Evolutionary conservation across 2,329 filamentous ascomycete species (phyloP).

Genomic region (Sporothrix dimorphospora): DNA sequence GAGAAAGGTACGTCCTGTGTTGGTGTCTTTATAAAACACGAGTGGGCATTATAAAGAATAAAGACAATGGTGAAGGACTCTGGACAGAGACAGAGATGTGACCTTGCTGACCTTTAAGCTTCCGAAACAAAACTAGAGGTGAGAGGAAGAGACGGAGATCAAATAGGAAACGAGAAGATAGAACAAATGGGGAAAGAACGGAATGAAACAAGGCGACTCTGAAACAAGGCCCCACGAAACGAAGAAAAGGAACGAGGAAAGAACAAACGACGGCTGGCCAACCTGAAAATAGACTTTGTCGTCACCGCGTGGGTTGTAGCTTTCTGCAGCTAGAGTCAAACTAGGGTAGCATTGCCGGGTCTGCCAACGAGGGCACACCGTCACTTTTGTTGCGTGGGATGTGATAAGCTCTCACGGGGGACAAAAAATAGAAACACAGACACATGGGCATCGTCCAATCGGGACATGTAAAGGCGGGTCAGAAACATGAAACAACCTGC

Average conservation of each 20-base stretch:
- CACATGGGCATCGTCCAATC: not conserved
- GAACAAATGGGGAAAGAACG: conserved; percentile 15
- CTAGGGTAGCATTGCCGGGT: conserved; percentile 16
- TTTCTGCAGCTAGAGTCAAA: not conserved
- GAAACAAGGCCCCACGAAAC: conserved; percentile 23
- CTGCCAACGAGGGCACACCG: not conserved
- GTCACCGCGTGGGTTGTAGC: conserved; percentile 9
- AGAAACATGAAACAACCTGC: conserved; percentile 20
- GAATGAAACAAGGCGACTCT: not conserved
- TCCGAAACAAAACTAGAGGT: conserved; percentile 1
- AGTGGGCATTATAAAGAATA: not conserved
- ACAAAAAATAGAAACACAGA: conserved; percentile 17
- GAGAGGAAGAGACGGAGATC: conserved; percentile 18
- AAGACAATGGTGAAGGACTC: not conserved
- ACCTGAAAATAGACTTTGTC: conserved; percentile 20
- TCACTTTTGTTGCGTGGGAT: conserved; percentile 12
- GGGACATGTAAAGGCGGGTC: conserved; percentile 11
- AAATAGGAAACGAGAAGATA: conserved; percentile 11
- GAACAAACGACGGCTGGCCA: conserved; percentile 2
- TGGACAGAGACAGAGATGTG: not conserved
- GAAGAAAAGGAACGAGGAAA: not conserved
- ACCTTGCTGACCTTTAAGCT: not conserved
- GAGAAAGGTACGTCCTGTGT: too few species aligned
- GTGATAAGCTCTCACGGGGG: not conserved
- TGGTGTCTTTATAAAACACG: not conserved